Evolutionary conservation across 805 yeast genomes (phyloP), one percentile per base, ranked within the genome.

Genomic region (Debaryomyces hansenii): DNA sequence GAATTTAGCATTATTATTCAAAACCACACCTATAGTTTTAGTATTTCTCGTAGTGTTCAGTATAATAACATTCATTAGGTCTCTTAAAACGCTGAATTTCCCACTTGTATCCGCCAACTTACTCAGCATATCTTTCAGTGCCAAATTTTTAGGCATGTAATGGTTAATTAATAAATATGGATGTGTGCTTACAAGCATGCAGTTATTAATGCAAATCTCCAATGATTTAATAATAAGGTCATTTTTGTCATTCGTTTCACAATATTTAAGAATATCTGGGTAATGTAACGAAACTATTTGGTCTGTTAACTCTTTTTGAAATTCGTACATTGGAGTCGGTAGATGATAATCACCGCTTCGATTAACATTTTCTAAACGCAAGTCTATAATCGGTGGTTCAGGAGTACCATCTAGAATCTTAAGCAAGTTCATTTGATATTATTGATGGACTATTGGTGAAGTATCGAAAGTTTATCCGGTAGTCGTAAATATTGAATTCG

Each of bases 251-350:
- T 75, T 69, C 41, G 80, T 71, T 61, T 90, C 96, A 59, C 88
- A 90, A 62, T 85, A 91, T 65, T 90, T 84, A 55, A 92, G 72
- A 47, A 92, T 90, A 60, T 91, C 98, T 29, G 92, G 82, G 62
- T 91, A 92, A 66, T 92, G 98, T 35, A 90, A 72, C 1, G 96
- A 87, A 10, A 92, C 87, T 27, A 94, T 90, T 61, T 90, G 96
- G 64, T 92, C 96, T 9, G 91, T 88, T 43, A 92, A 74, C 57
- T 90, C 94, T 57, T 84, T 85, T 62, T 92, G 98, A 54, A 87
- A 87, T 51, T 86, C 89, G 44, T 85, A 80, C 83, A 90, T 80
- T 3, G 96, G 91, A 5, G 92, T 84, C 0, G 95, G 87, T 21
- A 90, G 69, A 62, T 82, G 79, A 62, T 88, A 90, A 51, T 86